Base-by-base conservation (phyloP, 139 green algal species). In the Desmodesmus armatus region DNA sequence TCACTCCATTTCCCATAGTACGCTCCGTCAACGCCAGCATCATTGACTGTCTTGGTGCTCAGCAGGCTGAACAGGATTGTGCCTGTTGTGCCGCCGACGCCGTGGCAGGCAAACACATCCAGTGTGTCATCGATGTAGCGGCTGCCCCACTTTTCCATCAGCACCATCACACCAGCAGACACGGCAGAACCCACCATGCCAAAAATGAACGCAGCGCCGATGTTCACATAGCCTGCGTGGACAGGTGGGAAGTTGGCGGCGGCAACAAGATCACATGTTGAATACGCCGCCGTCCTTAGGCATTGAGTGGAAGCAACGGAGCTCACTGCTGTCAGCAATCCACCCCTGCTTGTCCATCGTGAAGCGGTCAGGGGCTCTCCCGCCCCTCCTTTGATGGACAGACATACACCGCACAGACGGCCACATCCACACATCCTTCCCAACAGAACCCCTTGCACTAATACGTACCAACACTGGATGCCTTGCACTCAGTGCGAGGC, bases 141-240 rank as follows among this genome's bases (percentile, higher is more conserved):
- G 35, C 37, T 43, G 67, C 67, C 67, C 19, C 31, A 77, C 67
- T 77, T 77, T 27, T 77, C 67, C 67, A 77, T 77, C 35, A 77
- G 67, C 43, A 55, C 79, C 79, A 78, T 63, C 0, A 43, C 79
- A 17, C 40, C 63, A n/a, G 41, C 67, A 63, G 29, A 85, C 27
- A 49, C 47, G n/a, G 78, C 40, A 27, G 29, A 11, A 25, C 43
- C 65, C 39, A 85, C 78, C 43, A 85, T 40, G 43, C 79, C 79
- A 6, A 85, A 78, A 41, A 85, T 25, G 23, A 65, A 49, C 3
- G 79, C 63, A n/a, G 43, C 79, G 15, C 79, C 79, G n/a, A 60
- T 35, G 43, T 76, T 85, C 15, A 85, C 79, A 69, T 47, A 85
- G 31, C 79, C 79, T 85, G 44, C 33, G 67, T n/a, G n/a, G n/a